Evolutionary conservation across 2,329 filamentous ascomycete genomes (phyloP), one percentile per base, ranked within the genome.

Genomic region (Penicillium sp.): DNA sequence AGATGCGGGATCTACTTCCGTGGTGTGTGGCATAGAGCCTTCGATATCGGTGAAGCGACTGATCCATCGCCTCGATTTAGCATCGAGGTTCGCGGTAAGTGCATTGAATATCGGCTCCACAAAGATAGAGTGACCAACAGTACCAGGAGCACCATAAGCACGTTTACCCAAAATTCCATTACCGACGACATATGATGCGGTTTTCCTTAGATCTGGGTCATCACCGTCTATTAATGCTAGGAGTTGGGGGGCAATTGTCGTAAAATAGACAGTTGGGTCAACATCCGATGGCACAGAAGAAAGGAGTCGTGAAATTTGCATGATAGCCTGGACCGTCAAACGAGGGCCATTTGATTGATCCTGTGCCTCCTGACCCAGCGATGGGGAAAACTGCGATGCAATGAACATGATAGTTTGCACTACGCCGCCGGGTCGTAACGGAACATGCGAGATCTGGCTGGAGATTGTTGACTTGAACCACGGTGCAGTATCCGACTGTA

Each of bases 81-180:
- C 48, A 40, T 72, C 61, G n/a, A 70, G 50, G 8, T 65, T 66
- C 5, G 67, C 73, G 12, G 70, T 72, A 9, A 78, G 62, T 5
- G 67, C 59, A 37, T 73, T 71, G 52, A 77, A 73, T 4, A 76
- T 62, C 0, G 75, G 75, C 51, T 74, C 69, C 19, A 76, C 58
- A 41, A 78, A 77, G 33, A 77, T 74, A 4, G 62, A 71, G 61
- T 76, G 72, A 0, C 75, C 75, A 48, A 75, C 68, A 0, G 70
- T 72, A 5, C 73, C 72, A 31, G 72, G 71, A 17, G 73, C 69
- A 5, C 75, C 75, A 53, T 71, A 73, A 14, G 67, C 51, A 30
- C 70, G 69, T 55, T 77, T 77, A 3, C 73, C 68, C 28, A 78
- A 56, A 31, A 78, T 74, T n/a, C 75, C 75, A 61, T 69, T 77